phyloP scores from a whole-genome alignment of 2,329 filamentous ascomycete genomes.

The Hymenoscyphus fraxineus region DNA sequence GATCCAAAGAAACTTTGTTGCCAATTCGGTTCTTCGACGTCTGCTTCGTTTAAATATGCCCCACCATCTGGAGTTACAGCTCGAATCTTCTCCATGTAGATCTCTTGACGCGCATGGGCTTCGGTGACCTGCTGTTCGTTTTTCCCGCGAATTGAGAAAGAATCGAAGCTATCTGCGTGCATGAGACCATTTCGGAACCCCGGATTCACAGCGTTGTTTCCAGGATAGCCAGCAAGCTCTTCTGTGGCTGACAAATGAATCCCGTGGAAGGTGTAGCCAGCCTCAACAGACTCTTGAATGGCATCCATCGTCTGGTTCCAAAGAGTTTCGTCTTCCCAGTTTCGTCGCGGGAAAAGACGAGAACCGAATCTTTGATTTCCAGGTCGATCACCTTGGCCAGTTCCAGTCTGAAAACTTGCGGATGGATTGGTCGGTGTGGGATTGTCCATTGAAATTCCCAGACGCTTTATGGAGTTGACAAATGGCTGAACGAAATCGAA shows the following conservation, averaged over 20 bases:
- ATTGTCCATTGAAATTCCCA: slow-evolving; percentile 16
- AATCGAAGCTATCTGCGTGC: slow-evolving; percentile 18
- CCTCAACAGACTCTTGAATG: slow-evolving; percentile 34
- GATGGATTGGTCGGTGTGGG: slow-evolving; percentile 3
- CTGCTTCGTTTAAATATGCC: slow-evolving; percentile 48
- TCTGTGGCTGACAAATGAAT: slow-evolving; percentile 21
- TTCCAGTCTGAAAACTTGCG: slow-evolving; percentile 40
- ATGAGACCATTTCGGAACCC: slow-evolving; percentile 19
- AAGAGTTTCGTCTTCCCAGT: slow-evolving; percentile 33
- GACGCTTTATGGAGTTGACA: slow-evolving; percentile 28
- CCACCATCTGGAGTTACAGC: slow-evolving; percentile 32
- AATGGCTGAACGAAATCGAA: background rate
- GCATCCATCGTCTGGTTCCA: slow-evolving; percentile 29
- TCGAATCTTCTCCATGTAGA: slow-evolving; percentile 17
- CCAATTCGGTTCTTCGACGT: slow-evolving; percentile 42
- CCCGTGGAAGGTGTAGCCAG: slow-evolving; percentile 34
- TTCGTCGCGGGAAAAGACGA: slow-evolving; percentile 40
- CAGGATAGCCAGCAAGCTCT: slow-evolving; percentile 11
- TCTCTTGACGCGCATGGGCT: slow-evolving; percentile 9
- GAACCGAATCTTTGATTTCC: slow-evolving; percentile 32
- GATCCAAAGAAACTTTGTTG: slow-evolving; percentile 23
- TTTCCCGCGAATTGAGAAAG: slow-evolving; percentile 39
- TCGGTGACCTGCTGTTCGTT: slow-evolving; percentile 41
- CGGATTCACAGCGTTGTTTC: slow-evolving; percentile 20
- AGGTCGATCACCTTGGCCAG: slow-evolving; percentile 29